phyloP scores from a whole-genome alignment of 768 basidiomycete species.

The Austroboletus festivus region DNA sequence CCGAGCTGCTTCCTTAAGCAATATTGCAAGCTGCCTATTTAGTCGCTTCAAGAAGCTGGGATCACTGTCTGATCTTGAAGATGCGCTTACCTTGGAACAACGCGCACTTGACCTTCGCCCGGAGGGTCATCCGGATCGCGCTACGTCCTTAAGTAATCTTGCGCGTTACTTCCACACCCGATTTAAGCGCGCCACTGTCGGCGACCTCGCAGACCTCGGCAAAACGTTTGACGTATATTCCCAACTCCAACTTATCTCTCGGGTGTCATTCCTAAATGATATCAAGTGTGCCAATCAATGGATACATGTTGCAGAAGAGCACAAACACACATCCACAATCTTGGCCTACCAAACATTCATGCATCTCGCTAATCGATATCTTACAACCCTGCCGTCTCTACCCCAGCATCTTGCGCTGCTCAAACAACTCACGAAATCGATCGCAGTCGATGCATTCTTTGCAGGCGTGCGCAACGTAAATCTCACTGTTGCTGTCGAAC shows the following conservation, averaged over 20 bases:
- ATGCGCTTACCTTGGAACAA: neutral
- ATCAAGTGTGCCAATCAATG: neutral
- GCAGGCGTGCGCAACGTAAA: constrained; percentile 11
- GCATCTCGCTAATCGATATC: neutral
- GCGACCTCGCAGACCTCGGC: neutral
- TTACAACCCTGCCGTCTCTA: neutral
- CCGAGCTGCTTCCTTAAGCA: neutral
- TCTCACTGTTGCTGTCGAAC: constrained; percentile 25
- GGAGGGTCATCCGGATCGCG: constrained; percentile 1
- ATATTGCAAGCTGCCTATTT: neutral
- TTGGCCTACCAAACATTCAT: constrained; percentile 15
- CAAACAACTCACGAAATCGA: constrained; percentile 1
- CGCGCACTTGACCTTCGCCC: neutral
- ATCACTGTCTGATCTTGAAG: neutral
- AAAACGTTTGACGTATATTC: constrained; percentile 1
- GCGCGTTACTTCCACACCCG: neutral
- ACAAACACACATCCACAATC: constrained; percentile 3
- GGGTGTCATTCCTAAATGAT: neutral
- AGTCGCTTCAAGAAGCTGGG: neutral
- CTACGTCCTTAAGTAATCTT: neutral
- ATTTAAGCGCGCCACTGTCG: neutral
- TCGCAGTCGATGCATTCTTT: constrained; percentile 5
- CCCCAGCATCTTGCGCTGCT: constrained; percentile 1
- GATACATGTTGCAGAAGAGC: constrained; percentile 6
- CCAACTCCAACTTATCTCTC: neutral